Evolutionary conservation across 2,329 filamentous ascomycete species (phyloP).

Genomic region (Chrysosporium keratinophilum): DNA sequence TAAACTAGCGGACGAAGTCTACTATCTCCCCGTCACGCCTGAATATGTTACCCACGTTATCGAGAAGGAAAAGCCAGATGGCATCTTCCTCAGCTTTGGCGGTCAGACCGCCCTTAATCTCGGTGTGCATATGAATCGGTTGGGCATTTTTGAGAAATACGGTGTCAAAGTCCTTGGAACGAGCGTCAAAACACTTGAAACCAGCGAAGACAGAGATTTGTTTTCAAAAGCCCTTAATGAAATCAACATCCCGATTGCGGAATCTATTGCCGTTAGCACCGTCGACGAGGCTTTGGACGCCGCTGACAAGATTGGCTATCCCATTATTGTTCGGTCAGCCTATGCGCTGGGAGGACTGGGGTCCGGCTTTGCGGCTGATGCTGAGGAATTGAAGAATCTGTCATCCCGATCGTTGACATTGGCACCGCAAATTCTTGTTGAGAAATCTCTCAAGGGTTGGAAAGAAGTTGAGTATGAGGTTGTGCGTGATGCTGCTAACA

Average conservation of each 20-base stretch:
- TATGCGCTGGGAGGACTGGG: slow-evolving; percentile 94
- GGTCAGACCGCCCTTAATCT: slow-evolving; percentile 95
- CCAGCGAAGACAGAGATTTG: slow-evolving; percentile 88
- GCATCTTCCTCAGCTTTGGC: slow-evolving; percentile 94
- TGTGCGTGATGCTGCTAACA: slow-evolving; percentile 91
- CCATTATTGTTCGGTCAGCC: slow-evolving; percentile 93
- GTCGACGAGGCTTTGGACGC: slow-evolving; percentile 86
- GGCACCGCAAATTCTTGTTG: slow-evolving; percentile 90
- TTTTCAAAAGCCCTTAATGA: slow-evolving; percentile 93
- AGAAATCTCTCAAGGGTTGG: slow-evolving; percentile 98
- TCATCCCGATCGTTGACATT: slow-evolving; percentile 85
- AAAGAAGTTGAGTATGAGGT: slow-evolving; percentile 99
- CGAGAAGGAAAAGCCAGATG: slow-evolving; percentile 88
- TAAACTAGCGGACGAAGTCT: slow-evolving; percentile 90
- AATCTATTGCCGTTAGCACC: slow-evolving; percentile 85
- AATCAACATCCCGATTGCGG: slow-evolving; percentile 94
- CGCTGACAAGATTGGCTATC: slow-evolving; percentile 79
- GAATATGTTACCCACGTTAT: slow-evolving; percentile 98
- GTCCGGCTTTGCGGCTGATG: slow-evolving; percentile 88
- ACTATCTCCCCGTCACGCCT: slow-evolving; percentile 93
- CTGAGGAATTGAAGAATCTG: slow-evolving; percentile 87
- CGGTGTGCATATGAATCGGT: slow-evolving; percentile 93
- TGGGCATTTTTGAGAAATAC: slow-evolving; percentile 90
- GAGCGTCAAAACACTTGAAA: slow-evolving; percentile 85
- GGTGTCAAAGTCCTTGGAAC: slow-evolving; percentile 93